These are phyloP conservation scores for Amborella trichopoda DNA, from an alignment of 164 flowering plant species.

Conservation along the genomic window DNA sequence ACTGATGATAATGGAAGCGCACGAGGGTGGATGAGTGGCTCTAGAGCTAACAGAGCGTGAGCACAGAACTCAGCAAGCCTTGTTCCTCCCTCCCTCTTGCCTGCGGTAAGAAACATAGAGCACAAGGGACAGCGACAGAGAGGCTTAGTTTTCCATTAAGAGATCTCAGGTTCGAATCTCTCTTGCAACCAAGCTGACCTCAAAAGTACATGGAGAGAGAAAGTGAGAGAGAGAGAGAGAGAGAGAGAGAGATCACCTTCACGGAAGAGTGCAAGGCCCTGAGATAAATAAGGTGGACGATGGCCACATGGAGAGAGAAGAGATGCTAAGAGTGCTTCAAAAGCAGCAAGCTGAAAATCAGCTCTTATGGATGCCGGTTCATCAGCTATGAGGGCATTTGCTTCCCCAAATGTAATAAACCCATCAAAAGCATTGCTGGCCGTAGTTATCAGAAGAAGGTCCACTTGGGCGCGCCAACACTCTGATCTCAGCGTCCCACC, in stretches of 20 bases:
- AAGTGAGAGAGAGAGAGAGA: too few relatives aligned
- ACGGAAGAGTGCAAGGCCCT: constrained; percentile 64
- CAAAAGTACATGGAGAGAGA: too few relatives aligned
- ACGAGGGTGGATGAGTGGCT: constrained; percentile 80
- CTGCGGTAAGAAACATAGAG: too few relatives aligned
- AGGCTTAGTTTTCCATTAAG: too few relatives aligned
- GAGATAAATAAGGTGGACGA: constrained; percentile 54
- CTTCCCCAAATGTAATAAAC: constrained; percentile 34
- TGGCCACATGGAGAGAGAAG: constrained; percentile 56
- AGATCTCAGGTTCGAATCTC: too few relatives aligned
- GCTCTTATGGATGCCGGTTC: constrained; percentile 21
- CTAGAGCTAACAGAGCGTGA: constrained; percentile 57
- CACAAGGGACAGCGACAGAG: too few relatives aligned
- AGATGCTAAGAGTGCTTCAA: constrained; percentile 68
- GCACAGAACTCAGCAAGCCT: constrained; percentile 64
- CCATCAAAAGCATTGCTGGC: constrained; percentile 48
- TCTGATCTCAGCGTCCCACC: constrained; percentile 59
- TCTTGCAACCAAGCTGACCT: too few relatives aligned
- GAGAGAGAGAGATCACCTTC: constrained; percentile 42
- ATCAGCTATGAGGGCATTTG: constrained; percentile 8
- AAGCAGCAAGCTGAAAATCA: constrained; percentile 68
- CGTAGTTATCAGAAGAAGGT: constrained; percentile 35
- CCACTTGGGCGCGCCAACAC: constrained; percentile 42
- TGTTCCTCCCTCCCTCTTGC: constrained; percentile 56
- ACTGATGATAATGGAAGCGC: constrained; percentile 47